Conservation (phyloP, 163 green algal species). For the Smithsoniella earleae region DNA sequence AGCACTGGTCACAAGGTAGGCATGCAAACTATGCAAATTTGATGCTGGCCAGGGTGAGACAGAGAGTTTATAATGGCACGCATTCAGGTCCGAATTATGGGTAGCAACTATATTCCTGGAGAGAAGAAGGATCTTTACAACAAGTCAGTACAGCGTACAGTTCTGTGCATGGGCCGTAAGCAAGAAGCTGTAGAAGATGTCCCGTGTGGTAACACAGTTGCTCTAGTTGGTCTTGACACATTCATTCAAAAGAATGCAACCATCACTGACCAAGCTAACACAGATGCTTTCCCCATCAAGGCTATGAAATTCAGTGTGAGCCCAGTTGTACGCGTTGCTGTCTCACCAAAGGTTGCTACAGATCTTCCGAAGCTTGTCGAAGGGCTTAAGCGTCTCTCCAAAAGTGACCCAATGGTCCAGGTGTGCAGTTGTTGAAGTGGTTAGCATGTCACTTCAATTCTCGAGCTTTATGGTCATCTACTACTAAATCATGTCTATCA, state of each 20-base stretch:
- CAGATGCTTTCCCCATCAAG: conserved; percentile 94
- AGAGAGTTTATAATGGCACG: too few species aligned
- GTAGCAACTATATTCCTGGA: conserved; percentile 96
- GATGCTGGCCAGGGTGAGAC: too few species aligned
- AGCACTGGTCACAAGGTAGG: conserved; percentile 83
- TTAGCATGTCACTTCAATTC: too few species aligned
- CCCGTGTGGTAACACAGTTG: conserved; percentile 97
- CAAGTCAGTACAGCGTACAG: conserved; percentile 98
- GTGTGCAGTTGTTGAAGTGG: too few species aligned
- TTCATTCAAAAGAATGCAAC: conserved; percentile 99
- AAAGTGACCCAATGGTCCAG: conserved; percentile 99
- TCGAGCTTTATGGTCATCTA: too few species aligned
- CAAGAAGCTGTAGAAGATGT: conserved; percentile 98
- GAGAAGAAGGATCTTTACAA: conserved; percentile 99
- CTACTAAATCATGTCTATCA: too few species aligned
- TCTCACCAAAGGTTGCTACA: conserved; percentile 97
- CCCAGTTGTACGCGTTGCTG: conserved; percentile 96
- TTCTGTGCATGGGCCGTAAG: conserved; percentile 98
- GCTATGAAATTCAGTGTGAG: conserved; percentile 99
- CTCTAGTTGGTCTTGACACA: conserved; percentile 96
- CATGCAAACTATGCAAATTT: conserved; percentile 17
- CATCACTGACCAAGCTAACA: conserved; percentile 77
- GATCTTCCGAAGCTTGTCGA: conserved; percentile 99
- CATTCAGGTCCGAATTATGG: conserved; percentile 94
- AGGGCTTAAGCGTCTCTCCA: conserved; percentile 90